These are phyloP conservation scores for Lachnellula willkommii DNA, from an alignment of 2,329 filamentous ascomycete species.

Conservation along the genomic window DNA sequence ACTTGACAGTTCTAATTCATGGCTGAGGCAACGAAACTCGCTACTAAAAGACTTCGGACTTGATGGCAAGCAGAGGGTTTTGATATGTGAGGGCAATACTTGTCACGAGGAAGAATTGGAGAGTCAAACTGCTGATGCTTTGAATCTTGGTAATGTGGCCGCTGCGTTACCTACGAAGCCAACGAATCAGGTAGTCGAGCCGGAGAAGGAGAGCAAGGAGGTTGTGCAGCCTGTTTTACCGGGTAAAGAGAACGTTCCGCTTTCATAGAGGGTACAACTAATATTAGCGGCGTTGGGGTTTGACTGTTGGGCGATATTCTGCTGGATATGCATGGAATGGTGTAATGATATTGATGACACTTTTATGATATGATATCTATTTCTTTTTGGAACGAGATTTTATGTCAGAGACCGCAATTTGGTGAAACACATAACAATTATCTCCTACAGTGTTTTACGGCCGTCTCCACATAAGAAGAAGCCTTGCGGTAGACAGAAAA, in stretches of 20 bases:
- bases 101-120: conserved; percentile 37
- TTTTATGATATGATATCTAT: too few relatives aligned
- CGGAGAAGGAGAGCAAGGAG: not conserved
- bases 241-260: not conserved
- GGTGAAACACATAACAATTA: too few relatives aligned
- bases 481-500: too few relatives aligned
- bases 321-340: not conserved
- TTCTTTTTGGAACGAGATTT: too few relatives aligned
- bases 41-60: conserved; percentile 33
- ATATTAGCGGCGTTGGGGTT: too few relatives aligned
- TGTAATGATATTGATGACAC: not conserved
- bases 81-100: conserved; percentile 42
- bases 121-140: not conserved
- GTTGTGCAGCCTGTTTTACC: too few relatives aligned
- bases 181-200: not conserved
- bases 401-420: too few relatives aligned
- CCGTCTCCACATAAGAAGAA: too few relatives aligned
- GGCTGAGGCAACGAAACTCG: conserved; percentile 46
- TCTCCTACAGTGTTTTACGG: too few relatives aligned
- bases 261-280: not conserved
- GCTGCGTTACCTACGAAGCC: not conserved
- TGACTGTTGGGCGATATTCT: not conserved
- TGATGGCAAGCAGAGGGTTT: conserved; percentile 36
- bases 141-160: not conserved
- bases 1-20: conserved; percentile 30